Base-by-base conservation (phyloP, 441 rosid genomes). In the Codiaeum variegatum region DNA sequence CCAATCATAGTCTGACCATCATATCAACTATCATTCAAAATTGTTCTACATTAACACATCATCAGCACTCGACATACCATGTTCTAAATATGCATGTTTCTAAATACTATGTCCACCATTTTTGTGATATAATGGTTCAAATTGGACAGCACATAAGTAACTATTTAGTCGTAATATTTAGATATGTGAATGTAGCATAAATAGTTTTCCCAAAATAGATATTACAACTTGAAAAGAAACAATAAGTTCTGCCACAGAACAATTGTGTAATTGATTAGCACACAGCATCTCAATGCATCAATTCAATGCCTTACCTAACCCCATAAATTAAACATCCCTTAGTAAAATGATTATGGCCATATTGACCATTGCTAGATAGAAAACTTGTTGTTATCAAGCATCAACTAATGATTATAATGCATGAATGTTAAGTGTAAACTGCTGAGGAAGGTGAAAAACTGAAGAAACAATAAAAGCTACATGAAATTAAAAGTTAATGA, bases 1-100 rank as follows among this genome's bases (percentile, higher is more conserved):
- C 47, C 13, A 34, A 70, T 73, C 51, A 67, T 75, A 72, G 64
- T 64, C 31, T 31, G 62, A 4, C 62, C 49, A 62, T 46, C 46
- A 54, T 24, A 38, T 52, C 12, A 21, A 31, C 32, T 3, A 29
- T 16, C 36, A 28, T 15, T 38, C 21, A 47, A 55, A 28, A 61
- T 15, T 38, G 58, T 29, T 21, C 49, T 24, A 54, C 6, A 23
- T 21, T 4, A 29, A 60, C 61, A 18, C 29, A 36, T 8, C 18
- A 23, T 8, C 7, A 59, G 12, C 3, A 59, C 31, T n/a, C 19
- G 29, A 56, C 13, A 40, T 46, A 42, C 47, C 10, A 18, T 24
- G 8, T 29, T 56, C 19, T 65, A 34, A 52, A 29, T 44, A 38
- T 38, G 47, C 34, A 38, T 46, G 18, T 38, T n/a, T n/a, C 8